phyloP scores from a whole-genome alignment of 1,139 yeast species.

The Meyerozyma athensensis region DNA sequence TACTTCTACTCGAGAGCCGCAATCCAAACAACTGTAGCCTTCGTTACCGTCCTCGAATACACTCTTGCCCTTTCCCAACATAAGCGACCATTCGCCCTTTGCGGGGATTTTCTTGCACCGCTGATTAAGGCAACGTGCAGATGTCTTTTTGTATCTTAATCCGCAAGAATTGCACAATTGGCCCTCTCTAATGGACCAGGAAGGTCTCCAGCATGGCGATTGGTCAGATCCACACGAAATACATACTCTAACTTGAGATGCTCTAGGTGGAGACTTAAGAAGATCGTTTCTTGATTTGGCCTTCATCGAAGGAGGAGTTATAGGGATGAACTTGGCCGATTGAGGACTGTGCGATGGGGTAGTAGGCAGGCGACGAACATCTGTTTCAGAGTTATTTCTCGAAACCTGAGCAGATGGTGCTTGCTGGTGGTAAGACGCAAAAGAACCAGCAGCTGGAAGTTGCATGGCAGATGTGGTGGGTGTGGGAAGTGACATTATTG shows the following conservation, averaged over 20 bases:
- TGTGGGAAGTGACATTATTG: slow-evolving; percentile 1
- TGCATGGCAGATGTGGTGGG: background rate
- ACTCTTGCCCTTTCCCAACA: slow-evolving; percentile 64
- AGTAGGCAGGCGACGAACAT: slow-evolving; percentile 2
- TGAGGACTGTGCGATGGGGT: slow-evolving; percentile 6
- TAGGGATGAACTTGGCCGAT: slow-evolving; percentile 33
- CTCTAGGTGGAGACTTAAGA: slow-evolving; percentile 34
- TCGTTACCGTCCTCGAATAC: slow-evolving; percentile 39
- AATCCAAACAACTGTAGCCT: slow-evolving; percentile 62
- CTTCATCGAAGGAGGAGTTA: slow-evolving; percentile 40
- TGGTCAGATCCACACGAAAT: slow-evolving; percentile 89
- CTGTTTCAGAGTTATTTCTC: slow-evolving; percentile 5
- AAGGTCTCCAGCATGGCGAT: slow-evolving; percentile 98
- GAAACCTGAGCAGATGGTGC: background rate
- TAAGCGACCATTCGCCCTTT: slow-evolving; percentile 89
- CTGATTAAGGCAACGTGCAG: slow-evolving; percentile 77
- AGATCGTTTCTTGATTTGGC: slow-evolving; percentile 27
- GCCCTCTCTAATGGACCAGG: slow-evolving; percentile 86
- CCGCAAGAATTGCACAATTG: slow-evolving; percentile 97
- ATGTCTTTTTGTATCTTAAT: slow-evolving; percentile 86
- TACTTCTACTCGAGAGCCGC: slow-evolving; percentile 51
- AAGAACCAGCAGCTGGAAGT: background rate
- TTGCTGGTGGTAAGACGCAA: background rate
- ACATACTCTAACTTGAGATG: slow-evolving; percentile 53
- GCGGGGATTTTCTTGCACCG: slow-evolving; percentile 88